Evolutionary conservation across 768 basidiomycete species (phyloP).

Genomic region (Boletus rubropictus): DNA sequence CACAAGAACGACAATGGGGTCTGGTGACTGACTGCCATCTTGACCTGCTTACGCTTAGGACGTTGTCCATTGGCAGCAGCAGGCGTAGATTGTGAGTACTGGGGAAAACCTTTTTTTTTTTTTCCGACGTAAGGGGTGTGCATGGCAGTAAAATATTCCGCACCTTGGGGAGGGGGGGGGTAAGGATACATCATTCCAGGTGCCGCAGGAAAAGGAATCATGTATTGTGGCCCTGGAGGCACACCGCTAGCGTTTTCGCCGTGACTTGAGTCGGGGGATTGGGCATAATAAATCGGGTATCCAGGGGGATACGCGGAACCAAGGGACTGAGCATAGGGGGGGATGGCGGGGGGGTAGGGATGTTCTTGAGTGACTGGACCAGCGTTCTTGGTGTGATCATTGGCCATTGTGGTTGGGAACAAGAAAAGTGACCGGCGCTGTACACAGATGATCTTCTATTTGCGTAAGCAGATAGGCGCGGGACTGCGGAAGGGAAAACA

Average conservation of each 20-base stretch:
- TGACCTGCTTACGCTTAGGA: conserved; percentile 50
- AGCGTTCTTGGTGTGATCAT: conserved; percentile 32
- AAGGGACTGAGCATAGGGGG: conserved; percentile 26
- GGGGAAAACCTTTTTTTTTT: conserved; percentile 27
- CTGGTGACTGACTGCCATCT: conserved; percentile 46
- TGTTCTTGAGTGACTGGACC: conserved; percentile 33
- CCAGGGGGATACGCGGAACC: conserved; percentile 29
- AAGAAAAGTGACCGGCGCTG: conserved; percentile 25
- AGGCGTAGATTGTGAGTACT: conserved; percentile 25
- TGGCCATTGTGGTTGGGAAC: conserved; percentile 25
- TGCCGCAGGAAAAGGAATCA: conserved; percentile 35
- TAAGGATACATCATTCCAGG: conserved; percentile 43
- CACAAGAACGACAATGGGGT: not conserved
- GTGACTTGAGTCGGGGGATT: conserved; percentile 24
- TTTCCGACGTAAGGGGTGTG: conserved; percentile 12
- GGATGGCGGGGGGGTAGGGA: conserved; percentile 23
- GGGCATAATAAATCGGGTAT: conserved; percentile 31
- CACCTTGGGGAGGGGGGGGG: conserved; percentile 36
- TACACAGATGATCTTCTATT: conserved; percentile 22
- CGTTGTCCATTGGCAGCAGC: conserved; percentile 22
- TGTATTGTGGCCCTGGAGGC: conserved; percentile 29
- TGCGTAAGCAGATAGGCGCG: conserved; percentile 31
- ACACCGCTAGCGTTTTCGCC: conserved; percentile 32
- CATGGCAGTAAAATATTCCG: conserved; percentile 7
- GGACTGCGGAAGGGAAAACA: conserved; percentile 16